Evolutionary conservation across 2,329 filamentous ascomycete genomes (phyloP).

Genomic region (Trichoderma sp.): DNA sequence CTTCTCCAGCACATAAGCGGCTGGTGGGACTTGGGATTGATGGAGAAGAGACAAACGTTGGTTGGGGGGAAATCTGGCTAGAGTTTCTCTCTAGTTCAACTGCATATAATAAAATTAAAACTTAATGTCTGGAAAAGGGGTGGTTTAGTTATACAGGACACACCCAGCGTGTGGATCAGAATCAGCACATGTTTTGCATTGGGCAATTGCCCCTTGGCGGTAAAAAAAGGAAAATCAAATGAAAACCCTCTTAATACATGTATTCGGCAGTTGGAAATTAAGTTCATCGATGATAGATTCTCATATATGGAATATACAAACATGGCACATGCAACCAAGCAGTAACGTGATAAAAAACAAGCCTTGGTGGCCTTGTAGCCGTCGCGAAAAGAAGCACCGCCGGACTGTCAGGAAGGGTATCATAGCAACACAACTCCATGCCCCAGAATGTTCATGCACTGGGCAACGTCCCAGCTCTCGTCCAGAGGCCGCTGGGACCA

Average conservation of each 20-base stretch:
- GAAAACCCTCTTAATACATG: background rate
- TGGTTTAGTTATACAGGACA: background rate
- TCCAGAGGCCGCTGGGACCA: constrained; percentile 42
- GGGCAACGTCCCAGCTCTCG: constrained; percentile 44
- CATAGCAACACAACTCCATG: constrained; percentile 40
- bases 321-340: background rate
- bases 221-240: background rate
- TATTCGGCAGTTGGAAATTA: background rate
- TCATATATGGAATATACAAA: background rate
- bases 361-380: background rate
- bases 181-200: background rate
- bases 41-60: background rate
- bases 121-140: background rate
- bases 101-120: background rate
- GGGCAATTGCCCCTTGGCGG: background rate
- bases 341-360: background rate
- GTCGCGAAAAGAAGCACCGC: background rate
- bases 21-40: background rate
- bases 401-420: constrained; percentile 24
- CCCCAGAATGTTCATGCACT: constrained; percentile 42
- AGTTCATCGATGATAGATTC: background rate
- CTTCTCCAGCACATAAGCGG: background rate
- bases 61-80: background rate
- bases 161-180: background rate
- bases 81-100: background rate